Evolutionary conservation across 768 basidiomycete species (phyloP).

Genomic region (Lyophyllum shimeji): DNA sequence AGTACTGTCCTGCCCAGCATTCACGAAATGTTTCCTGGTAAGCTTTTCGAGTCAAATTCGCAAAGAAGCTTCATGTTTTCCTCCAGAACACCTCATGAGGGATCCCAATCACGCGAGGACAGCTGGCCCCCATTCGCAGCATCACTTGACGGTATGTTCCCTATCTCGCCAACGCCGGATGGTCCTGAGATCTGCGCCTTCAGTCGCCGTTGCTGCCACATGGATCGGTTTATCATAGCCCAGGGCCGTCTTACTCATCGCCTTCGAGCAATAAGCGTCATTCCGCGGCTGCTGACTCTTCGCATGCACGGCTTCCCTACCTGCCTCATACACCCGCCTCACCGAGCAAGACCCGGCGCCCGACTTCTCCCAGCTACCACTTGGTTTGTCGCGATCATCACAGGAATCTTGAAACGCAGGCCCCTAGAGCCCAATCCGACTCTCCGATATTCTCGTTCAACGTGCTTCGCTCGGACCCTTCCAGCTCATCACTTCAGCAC

Average conservation of each 20-base stretch:
- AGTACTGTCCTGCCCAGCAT: constrained; percentile 46
- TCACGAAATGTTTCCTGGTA: constrained; percentile 57
- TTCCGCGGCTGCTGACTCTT: constrained; percentile 13
- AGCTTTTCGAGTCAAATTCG: background rate
- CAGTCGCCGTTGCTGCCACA: background rate
- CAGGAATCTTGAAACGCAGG: background rate
- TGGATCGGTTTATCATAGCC: background rate
- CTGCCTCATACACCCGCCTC: background rate
- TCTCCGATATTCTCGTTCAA: constrained; percentile 36
- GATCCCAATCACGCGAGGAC: constrained; percentile 14
- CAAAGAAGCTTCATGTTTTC: background rate
- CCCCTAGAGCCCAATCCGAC: constrained; percentile 4
- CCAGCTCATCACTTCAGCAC: constrained; percentile 41
- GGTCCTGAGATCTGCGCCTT: background rate
- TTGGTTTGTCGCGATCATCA: background rate
- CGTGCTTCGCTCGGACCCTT: constrained; percentile 43
- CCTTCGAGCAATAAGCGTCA: constrained; percentile 5
- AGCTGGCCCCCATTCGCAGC: background rate
- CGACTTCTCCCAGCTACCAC: background rate
- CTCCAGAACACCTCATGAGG: constrained; percentile 12
- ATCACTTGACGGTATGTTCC: background rate
- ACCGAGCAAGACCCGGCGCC: background rate
- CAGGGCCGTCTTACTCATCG: background rate
- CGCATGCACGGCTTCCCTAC: background rate
- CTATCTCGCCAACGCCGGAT: background rate